These are phyloP conservation scores for Penicillium nucicola DNA, from an alignment of 495 filamentous ascomycete genomes.

Conservation along the genomic window DNA sequence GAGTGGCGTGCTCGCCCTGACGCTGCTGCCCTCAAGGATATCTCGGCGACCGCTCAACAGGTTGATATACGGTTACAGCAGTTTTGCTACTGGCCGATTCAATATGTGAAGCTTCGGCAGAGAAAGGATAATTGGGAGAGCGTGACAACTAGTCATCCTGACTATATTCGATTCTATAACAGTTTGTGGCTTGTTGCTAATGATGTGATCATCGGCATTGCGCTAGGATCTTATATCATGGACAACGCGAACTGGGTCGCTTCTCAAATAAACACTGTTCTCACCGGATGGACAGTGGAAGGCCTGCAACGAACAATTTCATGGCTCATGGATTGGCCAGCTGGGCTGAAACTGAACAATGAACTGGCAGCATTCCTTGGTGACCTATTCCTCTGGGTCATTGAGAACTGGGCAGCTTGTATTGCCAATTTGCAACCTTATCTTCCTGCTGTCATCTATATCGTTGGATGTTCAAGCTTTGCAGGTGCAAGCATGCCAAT, in stretches of 20 bases:
- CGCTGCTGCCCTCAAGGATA: conserved; percentile 85
- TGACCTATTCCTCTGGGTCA: conserved; percentile 95
- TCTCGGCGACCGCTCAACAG: conserved; percentile 97
- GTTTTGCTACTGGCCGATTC: conserved; percentile 98
- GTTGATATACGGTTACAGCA: conserved; percentile 97
- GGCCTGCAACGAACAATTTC: conserved; percentile 85
- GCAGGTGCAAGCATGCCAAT: conserved; percentile 97
- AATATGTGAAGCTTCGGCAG: conserved; percentile 85
- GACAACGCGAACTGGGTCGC: conserved; percentile 89
- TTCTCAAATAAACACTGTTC: conserved; percentile 70
- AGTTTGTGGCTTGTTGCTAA: conserved; percentile 98
- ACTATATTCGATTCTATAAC: conserved; percentile 99
- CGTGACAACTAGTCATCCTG: conserved; percentile 89
- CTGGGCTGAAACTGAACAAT: conserved; percentile 94
- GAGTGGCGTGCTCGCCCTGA: conserved; percentile 85
- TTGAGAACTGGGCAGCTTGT: conserved; percentile 93
- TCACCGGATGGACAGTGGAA: conserved; percentile 82
- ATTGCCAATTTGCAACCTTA: conserved; percentile 72
- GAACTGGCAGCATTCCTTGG: conserved; percentile 92
- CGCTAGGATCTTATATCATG: conserved; percentile 92
- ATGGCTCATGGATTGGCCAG: conserved; percentile 97
- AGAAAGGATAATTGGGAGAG: conserved; percentile 94
- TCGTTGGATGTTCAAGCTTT: conserved; percentile 93
- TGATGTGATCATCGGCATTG: conserved; percentile 98
- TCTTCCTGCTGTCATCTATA: conserved; percentile 82